Evolutionary conservation across 1,139 yeast species (phyloP), one percentile per base, ranked within the genome.

Genomic region (Saccharomycopsis hybrid): DNA sequence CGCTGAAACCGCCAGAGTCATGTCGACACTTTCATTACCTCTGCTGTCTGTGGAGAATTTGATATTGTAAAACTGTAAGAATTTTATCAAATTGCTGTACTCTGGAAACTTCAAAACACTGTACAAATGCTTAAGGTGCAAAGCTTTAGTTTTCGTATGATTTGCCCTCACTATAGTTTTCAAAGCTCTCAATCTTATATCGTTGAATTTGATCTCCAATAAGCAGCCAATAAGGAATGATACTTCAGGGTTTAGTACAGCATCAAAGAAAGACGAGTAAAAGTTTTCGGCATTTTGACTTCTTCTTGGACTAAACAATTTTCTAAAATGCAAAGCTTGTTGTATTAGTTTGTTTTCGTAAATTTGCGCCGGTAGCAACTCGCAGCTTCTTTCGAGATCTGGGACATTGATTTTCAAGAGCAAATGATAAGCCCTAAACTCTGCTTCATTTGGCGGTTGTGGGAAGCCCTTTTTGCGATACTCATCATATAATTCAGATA

Each of bases 381-480:
- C 96, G 5, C 85, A 65, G 55, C 80, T 87, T 53, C 89, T 72
- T 57, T 87, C 96, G 42, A 87, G 69, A 59, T 89, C 97, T 0
- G 95, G 83, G 61, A 92, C 97, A 57, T 87, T 72, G 5, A 87
- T 67, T 58, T 88, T 94, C 60, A 92, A 80, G 35, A 94, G 62
- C 24, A 92, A 68, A 56, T 89, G 85, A 63, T 90, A 94, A 0
- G 96, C 90, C 55, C 97, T 75, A 61, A 94, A 88, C 63, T 94
- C 99, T 0, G 97, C 86, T 65, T 94, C 98, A 58, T 85, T 85
- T 1, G 54, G 54, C 8, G 56, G 56, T 28, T 39, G 48, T 0
- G 94, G 89, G 49, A 86, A 77, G 0, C 87, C 81, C 55, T 77
- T 75, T 40, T 80, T 76, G 44, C 95, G 70, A 7, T 85, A 82